Conservation (phyloP, 1,284 basidiomycete species). For the Ustilago hordei region DNA sequence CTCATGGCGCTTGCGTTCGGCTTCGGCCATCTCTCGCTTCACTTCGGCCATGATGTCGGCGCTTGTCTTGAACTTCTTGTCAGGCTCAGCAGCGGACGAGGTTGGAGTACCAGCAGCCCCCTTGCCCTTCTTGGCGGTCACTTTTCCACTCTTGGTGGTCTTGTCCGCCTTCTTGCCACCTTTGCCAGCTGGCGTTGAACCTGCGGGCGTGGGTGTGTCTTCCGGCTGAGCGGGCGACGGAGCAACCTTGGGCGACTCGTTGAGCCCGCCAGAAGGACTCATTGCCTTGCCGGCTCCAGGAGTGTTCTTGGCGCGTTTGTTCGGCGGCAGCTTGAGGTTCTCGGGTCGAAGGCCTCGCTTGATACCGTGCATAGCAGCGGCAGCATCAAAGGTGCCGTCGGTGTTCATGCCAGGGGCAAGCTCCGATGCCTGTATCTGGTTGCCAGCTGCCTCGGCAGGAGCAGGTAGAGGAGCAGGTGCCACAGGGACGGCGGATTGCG, state of each 20-base stretch:
- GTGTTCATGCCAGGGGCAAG: constrained; percentile 25
- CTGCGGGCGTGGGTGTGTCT: constrained; percentile 50
- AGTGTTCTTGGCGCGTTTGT: constrained; percentile 57
- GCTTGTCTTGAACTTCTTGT: constrained; percentile 59
- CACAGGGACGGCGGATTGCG: constrained; percentile 4
- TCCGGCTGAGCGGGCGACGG: constrained; percentile 50
- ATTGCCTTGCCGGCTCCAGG: constrained; percentile 29
- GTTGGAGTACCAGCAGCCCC: constrained; percentile 45
- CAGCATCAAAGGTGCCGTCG: constrained; percentile 46
- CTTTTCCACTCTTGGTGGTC: constrained; percentile 29
- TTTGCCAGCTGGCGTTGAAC: constrained; percentile 50
- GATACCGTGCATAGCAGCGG: constrained; percentile 55
- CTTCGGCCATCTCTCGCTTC: constrained; percentile 63
- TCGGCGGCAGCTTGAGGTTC: constrained; percentile 64
- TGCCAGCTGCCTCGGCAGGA: constrained; percentile 11
- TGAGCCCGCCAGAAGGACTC: constrained; percentile 35
- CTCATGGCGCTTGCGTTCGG: constrained; percentile 52
- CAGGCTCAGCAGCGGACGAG: constrained; percentile 45
- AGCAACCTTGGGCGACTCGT: constrained; percentile 54
- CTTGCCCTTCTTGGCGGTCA: constrained; percentile 52
- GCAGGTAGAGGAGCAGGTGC: constrained; percentile 13
- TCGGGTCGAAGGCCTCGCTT: constrained; percentile 64
- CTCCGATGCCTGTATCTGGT: constrained; percentile 19
- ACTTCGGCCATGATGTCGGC: constrained; percentile 66
- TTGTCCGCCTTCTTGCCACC: constrained; percentile 51